Percentiles rank a stretch among this genome's conserved stretches.
phyloP scores from a whole-genome alignment of 139 green algal species.

The Chlorella sp. region DNA sequence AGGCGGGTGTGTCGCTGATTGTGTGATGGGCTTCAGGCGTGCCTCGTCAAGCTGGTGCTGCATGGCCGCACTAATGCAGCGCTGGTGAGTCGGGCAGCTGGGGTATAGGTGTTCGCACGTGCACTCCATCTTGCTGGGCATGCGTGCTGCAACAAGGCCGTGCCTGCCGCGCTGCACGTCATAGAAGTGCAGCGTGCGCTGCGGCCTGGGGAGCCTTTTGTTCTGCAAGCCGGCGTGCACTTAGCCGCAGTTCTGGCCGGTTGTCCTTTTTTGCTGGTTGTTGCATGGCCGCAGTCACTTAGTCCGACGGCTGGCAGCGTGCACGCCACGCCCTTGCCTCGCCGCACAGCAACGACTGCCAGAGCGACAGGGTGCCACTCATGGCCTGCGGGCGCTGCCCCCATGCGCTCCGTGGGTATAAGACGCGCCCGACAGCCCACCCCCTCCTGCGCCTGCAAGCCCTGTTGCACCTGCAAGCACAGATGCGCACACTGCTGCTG shows the following conservation, averaged over 20 bases:
- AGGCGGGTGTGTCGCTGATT: neutral
- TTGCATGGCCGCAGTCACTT: neutral
- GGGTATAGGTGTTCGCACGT: neutral
- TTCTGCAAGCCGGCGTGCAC: neutral
- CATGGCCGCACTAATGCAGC: neutral
- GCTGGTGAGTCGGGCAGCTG: neutral
- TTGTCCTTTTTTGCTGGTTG: neutral
- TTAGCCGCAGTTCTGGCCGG: neutral
- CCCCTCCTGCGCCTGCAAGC: too few species aligned
- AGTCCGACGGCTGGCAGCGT: constrained; percentile 3
- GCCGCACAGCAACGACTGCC: constrained; percentile 15
- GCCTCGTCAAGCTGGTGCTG: neutral
- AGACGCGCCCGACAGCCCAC: constrained; percentile 7
- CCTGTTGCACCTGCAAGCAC: too few species aligned
- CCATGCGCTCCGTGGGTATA: constrained; percentile 14
- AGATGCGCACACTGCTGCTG: too few species aligned
- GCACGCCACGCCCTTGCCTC: neutral
- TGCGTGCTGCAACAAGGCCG: too few species aligned
- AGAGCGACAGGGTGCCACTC: constrained; percentile 12
- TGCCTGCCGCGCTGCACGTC: too few species aligned
- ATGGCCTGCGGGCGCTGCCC: neutral
- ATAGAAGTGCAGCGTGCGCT: too few species aligned
- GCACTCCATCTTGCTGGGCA: too few species aligned
- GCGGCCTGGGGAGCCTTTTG: too few species aligned
- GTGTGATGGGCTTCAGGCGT: too few species aligned